Percentiles rank a stretch among this genome's conserved stretches.
These are phyloP conservation scores for Filobasidium floriforme DNA, from an alignment of 768 basidiomycete species.

Conservation along the genomic window DNA sequence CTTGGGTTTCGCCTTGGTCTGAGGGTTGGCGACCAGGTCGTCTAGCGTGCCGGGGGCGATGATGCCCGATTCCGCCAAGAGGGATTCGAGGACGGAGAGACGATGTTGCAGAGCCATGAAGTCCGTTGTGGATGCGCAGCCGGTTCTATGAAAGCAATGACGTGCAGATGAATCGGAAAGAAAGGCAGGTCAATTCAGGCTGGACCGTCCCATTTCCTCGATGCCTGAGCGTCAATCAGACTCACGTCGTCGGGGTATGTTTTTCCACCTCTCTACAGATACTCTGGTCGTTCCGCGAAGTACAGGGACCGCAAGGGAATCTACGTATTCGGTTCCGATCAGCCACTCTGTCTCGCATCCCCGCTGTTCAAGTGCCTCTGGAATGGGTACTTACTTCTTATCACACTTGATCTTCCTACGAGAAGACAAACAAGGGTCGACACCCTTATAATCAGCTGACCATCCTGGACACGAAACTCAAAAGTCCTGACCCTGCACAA, in stretches of 20 bases:
- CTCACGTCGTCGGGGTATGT: conserved; percentile 33
- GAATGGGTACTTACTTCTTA: conserved; percentile 34
- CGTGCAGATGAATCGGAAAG: background rate
- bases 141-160: conserved; percentile 19
- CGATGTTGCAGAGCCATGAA: conserved; percentile 37
- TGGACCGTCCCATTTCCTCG: too few species aligned
- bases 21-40: conserved; percentile 25
- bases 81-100: conserved; percentile 38
- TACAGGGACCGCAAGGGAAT: conserved; percentile 43
- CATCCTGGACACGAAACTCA: too few species aligned
- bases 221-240: conserved; percentile 7
- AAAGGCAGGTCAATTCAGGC: too few species aligned
- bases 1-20: conserved; percentile 6
- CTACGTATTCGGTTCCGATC: conserved; percentile 20
- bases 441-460: background rate
- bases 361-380: background rate
- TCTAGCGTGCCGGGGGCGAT: conserved; percentile 37
- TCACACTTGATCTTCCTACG: conserved; percentile 44
- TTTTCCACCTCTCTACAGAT: conserved; percentile 41
- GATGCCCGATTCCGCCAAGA: conserved; percentile 34
- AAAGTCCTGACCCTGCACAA: too few species aligned
- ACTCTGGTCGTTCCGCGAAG: conserved; percentile 37
- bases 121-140: conserved; percentile 33
- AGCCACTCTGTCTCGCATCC: background rate
- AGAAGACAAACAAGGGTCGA: background rate